These are phyloP conservation scores for Lactuca saligna DNA, from an alignment of 129 eudicot species.

Conservation along the genomic window DNA sequence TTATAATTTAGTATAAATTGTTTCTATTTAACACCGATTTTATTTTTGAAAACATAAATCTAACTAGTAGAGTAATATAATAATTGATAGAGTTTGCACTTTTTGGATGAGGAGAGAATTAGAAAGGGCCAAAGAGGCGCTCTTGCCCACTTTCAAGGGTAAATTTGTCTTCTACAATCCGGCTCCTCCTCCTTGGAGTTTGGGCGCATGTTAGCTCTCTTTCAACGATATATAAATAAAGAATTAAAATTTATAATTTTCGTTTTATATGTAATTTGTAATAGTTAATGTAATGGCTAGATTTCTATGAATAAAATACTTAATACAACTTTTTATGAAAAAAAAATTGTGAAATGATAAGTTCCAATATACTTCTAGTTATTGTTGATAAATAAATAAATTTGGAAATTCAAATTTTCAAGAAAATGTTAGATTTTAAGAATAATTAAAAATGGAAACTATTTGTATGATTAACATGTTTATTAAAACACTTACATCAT, in stretches of 20 bases:
- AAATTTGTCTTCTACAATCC: constrained; percentile 22
- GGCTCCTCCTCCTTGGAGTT: constrained; percentile 36
- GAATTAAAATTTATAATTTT: no score
- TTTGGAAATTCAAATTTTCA: no score
- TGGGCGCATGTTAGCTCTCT: constrained; percentile 31
- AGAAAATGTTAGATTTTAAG: not conserved
- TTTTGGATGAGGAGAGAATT: constrained; percentile 22
- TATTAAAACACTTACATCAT: no score
- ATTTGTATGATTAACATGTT: no score
- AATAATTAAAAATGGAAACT: not conserved
- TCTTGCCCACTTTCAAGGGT: constrained; percentile 39
- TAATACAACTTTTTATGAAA: no score
- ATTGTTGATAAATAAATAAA: no score
- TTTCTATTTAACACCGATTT: not conserved
- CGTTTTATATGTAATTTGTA: not conserved
- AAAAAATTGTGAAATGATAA: no score
- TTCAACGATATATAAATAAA: constrained; percentile 11
- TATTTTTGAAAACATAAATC: not conserved
- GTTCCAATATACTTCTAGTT: no score
- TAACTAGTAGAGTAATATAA: constrained; percentile 18
- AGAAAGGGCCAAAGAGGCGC: constrained; percentile 23
- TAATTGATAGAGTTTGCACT: constrained; percentile 36
- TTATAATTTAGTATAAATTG: not conserved
- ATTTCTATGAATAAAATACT: no score
- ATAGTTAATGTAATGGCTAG: not conserved